A percentile compares a stretch with the other conserved stretches of the same genome.
Conservation (phyloP, 2,329 filamentous ascomycete genomes). For the Chaetoscypha palmicola region DNA sequence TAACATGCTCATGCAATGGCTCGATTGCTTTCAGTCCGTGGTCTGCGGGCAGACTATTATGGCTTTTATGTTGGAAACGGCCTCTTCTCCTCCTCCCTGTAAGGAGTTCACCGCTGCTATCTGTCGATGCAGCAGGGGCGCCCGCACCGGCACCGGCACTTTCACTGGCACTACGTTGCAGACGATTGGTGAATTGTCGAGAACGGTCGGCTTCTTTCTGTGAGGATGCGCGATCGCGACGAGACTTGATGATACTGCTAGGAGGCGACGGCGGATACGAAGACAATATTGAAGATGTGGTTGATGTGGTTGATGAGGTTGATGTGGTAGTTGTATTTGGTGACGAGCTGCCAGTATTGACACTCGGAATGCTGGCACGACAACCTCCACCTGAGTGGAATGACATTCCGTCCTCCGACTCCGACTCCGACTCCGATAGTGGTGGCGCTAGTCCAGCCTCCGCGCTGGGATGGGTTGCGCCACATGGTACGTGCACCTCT, state of each 20-base stretch:
- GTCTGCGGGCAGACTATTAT: slow-evolving; percentile 20
- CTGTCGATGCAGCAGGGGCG: slow-evolving; percentile 7
- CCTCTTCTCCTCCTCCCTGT: slow-evolving; percentile 17
- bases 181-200: slow-evolving; percentile 23
- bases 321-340: neutral
- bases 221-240: slow-evolving; percentile 21
- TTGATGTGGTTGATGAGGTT: neutral
- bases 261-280: slow-evolving; percentile 18
- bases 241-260: slow-evolving; percentile 17
- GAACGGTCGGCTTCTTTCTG: slow-evolving; percentile 25
- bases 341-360: neutral
- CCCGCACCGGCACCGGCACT: slow-evolving; percentile 2
- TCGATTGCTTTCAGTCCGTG: slow-evolving; percentile 28
- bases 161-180: slow-evolving; percentile 22
- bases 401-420: no score
- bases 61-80: slow-evolving; percentile 16
- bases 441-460: neutral
- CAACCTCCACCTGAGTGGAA: neutral
- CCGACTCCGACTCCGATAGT: neutral
- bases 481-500: neutral
- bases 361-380: neutral
- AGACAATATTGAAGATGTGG: neutral
- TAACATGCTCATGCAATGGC: slow-evolving; percentile 28
- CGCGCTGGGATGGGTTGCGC: neutral
- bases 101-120: slow-evolving; percentile 8